Evolutionary conservation across 768 basidiomycete species (phyloP).

Genomic region (Mrakia gelida): DNA sequence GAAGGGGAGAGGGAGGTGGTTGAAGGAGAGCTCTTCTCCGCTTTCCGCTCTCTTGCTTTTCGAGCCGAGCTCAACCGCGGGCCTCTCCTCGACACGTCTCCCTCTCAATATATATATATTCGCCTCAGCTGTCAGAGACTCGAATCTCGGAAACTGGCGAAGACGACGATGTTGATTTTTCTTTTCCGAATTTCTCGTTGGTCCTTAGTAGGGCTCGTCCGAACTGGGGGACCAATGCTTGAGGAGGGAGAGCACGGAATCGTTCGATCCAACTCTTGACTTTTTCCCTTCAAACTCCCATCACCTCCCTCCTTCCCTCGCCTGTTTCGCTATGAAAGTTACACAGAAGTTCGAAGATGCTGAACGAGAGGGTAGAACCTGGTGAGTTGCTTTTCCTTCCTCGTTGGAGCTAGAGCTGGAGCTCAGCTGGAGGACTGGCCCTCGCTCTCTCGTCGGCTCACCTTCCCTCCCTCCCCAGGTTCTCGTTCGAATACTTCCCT

Average conservation of each 20-base stretch:
- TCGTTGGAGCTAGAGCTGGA: slow-evolving; percentile 51
- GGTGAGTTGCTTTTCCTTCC: slow-evolving; percentile 64
- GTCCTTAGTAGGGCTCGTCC: too few species aligned
- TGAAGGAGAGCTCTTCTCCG: background rate
- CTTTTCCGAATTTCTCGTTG: too few species aligned
- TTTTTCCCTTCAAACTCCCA: background rate
- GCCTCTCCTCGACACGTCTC: too few species aligned
- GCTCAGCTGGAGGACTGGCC: slow-evolving; percentile 52
- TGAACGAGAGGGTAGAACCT: slow-evolving; percentile 74
- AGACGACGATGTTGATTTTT: too few species aligned
- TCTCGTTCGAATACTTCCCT: slow-evolving; percentile 99
- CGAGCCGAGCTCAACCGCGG: too few species aligned
- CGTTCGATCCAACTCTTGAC: background rate
- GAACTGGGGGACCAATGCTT: too few species aligned
- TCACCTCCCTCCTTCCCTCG: background rate
- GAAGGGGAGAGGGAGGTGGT: background rate
- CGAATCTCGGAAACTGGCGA: too few species aligned
- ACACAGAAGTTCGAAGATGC: slow-evolving; percentile 87
- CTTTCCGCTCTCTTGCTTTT: background rate
- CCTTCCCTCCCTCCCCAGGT: slow-evolving; percentile 54
- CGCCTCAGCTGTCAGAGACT: too few species aligned
- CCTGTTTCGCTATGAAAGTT: slow-evolving; percentile 68
- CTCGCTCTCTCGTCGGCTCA: slow-evolving; percentile 85
- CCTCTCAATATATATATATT: too few species aligned
- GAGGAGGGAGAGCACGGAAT: too few species aligned